Base-by-base conservation (phyloP, 495 filamentous ascomycete species). In the Neurospora discreta region DNA sequence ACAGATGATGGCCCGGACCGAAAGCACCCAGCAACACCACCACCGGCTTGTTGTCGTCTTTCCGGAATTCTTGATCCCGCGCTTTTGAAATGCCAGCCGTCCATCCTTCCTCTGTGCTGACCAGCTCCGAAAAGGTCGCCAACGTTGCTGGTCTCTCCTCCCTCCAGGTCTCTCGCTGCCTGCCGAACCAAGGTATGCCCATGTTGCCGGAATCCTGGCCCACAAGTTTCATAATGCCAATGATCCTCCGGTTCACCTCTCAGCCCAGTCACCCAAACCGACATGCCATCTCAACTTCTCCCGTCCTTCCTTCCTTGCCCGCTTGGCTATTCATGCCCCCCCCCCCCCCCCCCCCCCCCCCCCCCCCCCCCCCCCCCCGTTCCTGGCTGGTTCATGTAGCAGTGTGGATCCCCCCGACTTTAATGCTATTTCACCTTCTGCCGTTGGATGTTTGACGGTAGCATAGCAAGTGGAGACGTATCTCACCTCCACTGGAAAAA, bases 401-500 rank as follows among this genome's bases (percentile, higher is more conserved):
- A 36, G 82, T 82, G 77, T 77, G 75, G 70, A 73, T n/a, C 75
- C 73, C 78, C 76, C 74, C 76, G 73, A 73, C 73, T 74, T 76
- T 74, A 79, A 76, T 77, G 71, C 76, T 70, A 46, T 71, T 65
- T 73, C 74, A 73, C 77, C 70, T 75, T 42, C 70, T 67, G 42
- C 52, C 71, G 75, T 75, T 67, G 43, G 43, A 68, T 76, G 60
- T 65, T 73, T 69, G 72, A 73, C 71, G 58, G 74, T 44, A 75
- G 72, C 76, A 79, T 78, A 77, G 75, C 77, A 80, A 75, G 76
- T 79, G 75, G 76, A 75, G 76, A 78, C 80, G 81, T 79, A 81
- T 77, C 76, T 77, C 78, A 81, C 77, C 77, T 77, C 78, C 73
- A 74, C 76, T 77, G 71, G 70, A 65, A 65, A 44, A 65, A 44